These are phyloP conservation scores for Eleusine coracana DNA, from an alignment of 176 grass and related monocot species.

Conservation along the genomic window DNA sequence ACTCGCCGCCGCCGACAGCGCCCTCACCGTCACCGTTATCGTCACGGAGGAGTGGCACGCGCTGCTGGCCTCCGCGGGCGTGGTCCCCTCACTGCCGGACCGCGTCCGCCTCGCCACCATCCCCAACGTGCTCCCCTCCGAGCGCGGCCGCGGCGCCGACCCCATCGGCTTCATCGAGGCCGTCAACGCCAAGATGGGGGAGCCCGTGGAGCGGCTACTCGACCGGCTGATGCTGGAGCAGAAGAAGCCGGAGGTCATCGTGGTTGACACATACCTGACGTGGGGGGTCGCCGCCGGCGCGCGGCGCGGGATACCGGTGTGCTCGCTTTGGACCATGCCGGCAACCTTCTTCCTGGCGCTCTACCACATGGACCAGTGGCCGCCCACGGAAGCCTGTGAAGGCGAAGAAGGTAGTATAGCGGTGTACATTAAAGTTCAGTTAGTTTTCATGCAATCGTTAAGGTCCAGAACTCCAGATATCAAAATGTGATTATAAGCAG, in stretches of 20 bases:
- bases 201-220: conserved; percentile 52
- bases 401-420: conserved; percentile 39
- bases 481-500: not conserved
- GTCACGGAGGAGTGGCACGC: conserved; percentile 71
- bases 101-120: conserved; percentile 52
- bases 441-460: not conserved
- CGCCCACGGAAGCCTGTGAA: conserved; percentile 1
- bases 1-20: conserved; percentile 44
- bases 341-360: conserved; percentile 55
- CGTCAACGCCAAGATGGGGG: conserved; percentile 50
- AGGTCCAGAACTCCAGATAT: not conserved
- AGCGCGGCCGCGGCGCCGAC: conserved; percentile 49
- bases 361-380: conserved; percentile 47
- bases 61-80: conserved; percentile 44
- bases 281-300: conserved; percentile 55
- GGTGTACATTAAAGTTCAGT: not conserved
- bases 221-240: conserved; percentile 34
- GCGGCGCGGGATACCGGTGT: conserved; percentile 54
- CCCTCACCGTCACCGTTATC: conserved; percentile 54
- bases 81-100: conserved; percentile 18
- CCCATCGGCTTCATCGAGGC: conserved; percentile 47
- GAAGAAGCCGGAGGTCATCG: conserved; percentile 37
- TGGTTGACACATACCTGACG: conserved; percentile 57
- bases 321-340: conserved; percentile 60
- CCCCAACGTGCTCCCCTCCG: conserved; percentile 67